Percentiles rank a stretch among this genome's conserved stretches.
phyloP scores from a whole-genome alignment of 2,329 filamentous ascomycete genomes.

The Lachnellula suecica region DNA sequence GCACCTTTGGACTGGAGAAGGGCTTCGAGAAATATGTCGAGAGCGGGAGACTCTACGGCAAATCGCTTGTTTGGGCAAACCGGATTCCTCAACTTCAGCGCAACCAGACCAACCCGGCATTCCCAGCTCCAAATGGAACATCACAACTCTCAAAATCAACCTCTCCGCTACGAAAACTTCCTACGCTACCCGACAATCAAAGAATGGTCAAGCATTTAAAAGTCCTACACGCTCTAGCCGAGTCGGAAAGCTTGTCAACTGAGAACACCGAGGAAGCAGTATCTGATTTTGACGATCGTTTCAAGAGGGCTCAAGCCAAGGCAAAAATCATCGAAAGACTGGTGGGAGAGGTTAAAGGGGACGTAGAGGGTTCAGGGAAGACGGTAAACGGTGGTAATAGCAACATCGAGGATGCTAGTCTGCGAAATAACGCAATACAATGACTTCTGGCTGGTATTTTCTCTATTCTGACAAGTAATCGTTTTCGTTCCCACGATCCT shows the following conservation, averaged over 20 bases:
- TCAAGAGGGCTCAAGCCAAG: slow-evolving; percentile 82
- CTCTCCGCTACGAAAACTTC: slow-evolving; percentile 35
- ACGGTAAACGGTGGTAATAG: slow-evolving; percentile 31
- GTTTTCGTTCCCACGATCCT: background rate
- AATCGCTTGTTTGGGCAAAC: slow-evolving; percentile 80
- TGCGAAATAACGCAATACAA: slow-evolving; percentile 29
- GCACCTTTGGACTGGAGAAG: slow-evolving; percentile 85
- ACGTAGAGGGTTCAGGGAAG: slow-evolving; percentile 5
- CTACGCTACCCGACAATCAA: slow-evolving; percentile 51
- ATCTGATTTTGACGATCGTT: slow-evolving; percentile 84
- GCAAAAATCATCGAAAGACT: slow-evolving; percentile 81
- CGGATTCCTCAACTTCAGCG: slow-evolving; percentile 47
- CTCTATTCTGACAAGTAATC: background rate
- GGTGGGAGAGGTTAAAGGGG: slow-evolving; percentile 41
- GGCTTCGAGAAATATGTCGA: slow-evolving; percentile 91
- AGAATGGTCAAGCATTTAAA: slow-evolving; percentile 76
- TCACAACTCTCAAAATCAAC: background rate
- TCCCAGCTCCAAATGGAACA: background rate
- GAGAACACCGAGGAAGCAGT: slow-evolving; percentile 87
- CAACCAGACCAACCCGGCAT: background rate
- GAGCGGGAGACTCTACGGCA: slow-evolving; percentile 75
- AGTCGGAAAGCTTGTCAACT: slow-evolving; percentile 74
- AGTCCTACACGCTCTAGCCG: slow-evolving; percentile 73
- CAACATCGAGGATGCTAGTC: slow-evolving; percentile 47
- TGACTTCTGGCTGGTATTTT: background rate